phyloP scores from a whole-genome alignment of 306 rosid species.

The Mimosa pudica region DNA sequence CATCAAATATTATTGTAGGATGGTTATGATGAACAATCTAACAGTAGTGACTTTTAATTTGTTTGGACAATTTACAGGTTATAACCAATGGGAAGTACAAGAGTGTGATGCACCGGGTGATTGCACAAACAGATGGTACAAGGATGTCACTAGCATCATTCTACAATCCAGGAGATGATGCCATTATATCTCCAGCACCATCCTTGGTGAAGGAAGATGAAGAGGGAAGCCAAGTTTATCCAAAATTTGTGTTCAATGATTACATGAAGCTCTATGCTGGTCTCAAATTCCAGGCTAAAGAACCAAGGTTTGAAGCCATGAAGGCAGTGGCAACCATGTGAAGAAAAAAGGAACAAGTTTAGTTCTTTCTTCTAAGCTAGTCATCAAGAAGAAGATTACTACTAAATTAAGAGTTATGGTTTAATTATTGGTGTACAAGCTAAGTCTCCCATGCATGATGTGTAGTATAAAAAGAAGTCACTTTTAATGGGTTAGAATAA shows the following conservation, averaged over 20 bases:
- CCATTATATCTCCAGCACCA: conserved; percentile 81
- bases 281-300: conserved; percentile 88
- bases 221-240: conserved; percentile 59
- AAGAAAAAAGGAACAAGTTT: conserved; percentile 4
- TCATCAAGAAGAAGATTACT: not conserved
- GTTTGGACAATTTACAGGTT: conserved; percentile 46
- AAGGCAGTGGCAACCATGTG: conserved; percentile 70
- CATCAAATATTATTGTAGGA: too few relatives aligned
- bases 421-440: conserved; percentile 14
- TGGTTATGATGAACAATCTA: not conserved
- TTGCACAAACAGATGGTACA: conserved; percentile 69
- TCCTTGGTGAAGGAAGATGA: conserved; percentile 62
- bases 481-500: conserved; percentile 12
- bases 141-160: conserved; percentile 97
- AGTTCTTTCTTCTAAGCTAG: not conserved
- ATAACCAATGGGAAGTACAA: conserved; percentile 92
- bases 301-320: conserved; percentile 95
- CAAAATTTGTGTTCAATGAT: conserved; percentile 90
- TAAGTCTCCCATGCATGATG: conserved; percentile 20
- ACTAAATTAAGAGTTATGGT: not conserved
- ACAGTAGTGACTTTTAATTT: not conserved
- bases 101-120: conserved; percentile 83
- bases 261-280: conserved; percentile 94
- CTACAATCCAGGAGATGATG: conserved; percentile 90
- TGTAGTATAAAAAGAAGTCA: not conserved